These are phyloP conservation scores for Populus hybrid DNA, from an alignment of 441 rosid species.

Conservation along the genomic window DNA sequence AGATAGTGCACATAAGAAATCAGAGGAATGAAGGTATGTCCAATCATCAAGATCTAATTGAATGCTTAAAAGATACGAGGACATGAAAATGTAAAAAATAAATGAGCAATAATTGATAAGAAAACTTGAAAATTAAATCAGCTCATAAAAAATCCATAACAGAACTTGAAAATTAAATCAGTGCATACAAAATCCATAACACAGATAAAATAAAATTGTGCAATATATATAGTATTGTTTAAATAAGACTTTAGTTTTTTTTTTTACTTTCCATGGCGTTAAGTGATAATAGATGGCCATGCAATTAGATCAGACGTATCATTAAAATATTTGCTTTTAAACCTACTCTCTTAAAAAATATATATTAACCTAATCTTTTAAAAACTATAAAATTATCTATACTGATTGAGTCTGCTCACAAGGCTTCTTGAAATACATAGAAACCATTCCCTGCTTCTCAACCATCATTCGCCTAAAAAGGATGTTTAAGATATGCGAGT, in stretches of 20 bases:
- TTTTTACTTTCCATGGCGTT: background rate
- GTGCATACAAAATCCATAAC: background rate
- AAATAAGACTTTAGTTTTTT: background rate
- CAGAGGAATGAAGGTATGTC: background rate
- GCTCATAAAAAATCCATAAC: background rate
- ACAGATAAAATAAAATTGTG: background rate
- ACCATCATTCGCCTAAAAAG: background rate
- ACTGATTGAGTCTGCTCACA: background rate
- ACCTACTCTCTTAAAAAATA: too few relatives aligned
- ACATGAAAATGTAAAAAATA: background rate
- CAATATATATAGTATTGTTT: background rate
- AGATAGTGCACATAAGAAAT: background rate
- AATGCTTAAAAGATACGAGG: background rate
- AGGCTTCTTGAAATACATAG: background rate
- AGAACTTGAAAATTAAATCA: background rate
- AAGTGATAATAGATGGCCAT: background rate
- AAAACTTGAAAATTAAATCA: background rate
- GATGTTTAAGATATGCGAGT: background rate
- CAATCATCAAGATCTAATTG: background rate
- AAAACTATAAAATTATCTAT: too few relatives aligned
- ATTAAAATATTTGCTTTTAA: too few relatives aligned
- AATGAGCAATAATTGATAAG: background rate
- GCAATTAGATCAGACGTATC: too few relatives aligned
- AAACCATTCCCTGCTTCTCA: background rate
- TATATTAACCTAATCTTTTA: too few relatives aligned